Conservation (phyloP, 2,329 filamentous ascomycete species). For the Fusarium armeniacum region DNA sequence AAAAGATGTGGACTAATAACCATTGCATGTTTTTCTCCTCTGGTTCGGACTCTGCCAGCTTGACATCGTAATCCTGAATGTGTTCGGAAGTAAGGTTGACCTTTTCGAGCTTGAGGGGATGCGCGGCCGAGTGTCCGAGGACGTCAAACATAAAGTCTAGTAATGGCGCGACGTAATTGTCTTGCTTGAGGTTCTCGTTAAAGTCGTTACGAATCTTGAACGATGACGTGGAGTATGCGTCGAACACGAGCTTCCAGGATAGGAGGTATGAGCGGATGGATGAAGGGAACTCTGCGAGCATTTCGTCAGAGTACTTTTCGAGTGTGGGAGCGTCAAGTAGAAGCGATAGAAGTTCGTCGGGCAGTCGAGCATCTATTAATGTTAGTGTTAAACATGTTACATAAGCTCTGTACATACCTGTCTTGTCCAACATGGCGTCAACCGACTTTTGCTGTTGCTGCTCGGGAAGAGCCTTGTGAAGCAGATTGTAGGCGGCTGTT, state of each 20-base stretch:
- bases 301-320: constrained; percentile 74
- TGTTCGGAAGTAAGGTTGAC: constrained; percentile 71
- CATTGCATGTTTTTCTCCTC: constrained; percentile 83
- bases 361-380: constrained; percentile 73
- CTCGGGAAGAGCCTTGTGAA: constrained; percentile 84
- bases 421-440: constrained; percentile 79
- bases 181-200: constrained; percentile 80
- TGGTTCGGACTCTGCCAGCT: constrained; percentile 67
- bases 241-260: constrained; percentile 91
- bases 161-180: constrained; percentile 76
- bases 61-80: constrained; percentile 68
- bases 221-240: constrained; percentile 83
- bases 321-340: constrained; percentile 82
- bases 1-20: constrained; percentile 89
- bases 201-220: constrained; percentile 88
- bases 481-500: constrained; percentile 81
- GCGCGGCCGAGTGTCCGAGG: constrained; percentile 81
- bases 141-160: constrained; percentile 87
- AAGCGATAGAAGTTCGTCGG: constrained; percentile 87
- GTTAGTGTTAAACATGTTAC: background rate
- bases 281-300: constrained; percentile 77
- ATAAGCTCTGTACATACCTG: constrained; percentile 54
- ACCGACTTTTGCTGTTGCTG: constrained; percentile 86
- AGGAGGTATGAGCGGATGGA: constrained; percentile 84
- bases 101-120: constrained; percentile 80